Evolutionary conservation across 2,329 filamentous ascomycete genomes (phyloP).

Genomic region (Cryphonectria japonica): DNA sequence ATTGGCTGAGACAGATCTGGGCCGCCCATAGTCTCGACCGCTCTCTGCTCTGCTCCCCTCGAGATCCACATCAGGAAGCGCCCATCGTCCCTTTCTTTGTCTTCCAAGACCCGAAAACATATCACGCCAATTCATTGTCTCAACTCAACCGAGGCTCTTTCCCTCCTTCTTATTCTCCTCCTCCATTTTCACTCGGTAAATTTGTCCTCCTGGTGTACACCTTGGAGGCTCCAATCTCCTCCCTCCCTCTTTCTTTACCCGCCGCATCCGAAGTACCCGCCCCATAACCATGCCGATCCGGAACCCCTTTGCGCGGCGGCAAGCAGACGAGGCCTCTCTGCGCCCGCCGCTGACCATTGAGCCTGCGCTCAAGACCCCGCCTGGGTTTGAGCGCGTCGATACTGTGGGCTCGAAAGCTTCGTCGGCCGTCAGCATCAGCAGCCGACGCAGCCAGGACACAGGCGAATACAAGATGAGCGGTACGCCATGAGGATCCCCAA

Average conservation of each 20-base stretch:
- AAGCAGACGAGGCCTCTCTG: constrained; percentile 60
- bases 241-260: not conserved
- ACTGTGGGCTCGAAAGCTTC: constrained; percentile 66
- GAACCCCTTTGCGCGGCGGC: constrained; percentile 70
- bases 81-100: not conserved
- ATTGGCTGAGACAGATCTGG: not conserved
- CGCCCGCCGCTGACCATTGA: constrained; percentile 45
- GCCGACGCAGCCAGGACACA: constrained; percentile 61
- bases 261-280: not conserved
- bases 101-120: not conserved
- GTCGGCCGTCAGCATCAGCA: constrained; percentile 64
- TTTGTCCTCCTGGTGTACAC: not conserved
- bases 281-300: constrained; percentile 66
- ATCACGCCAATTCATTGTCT: not conserved
- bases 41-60: not conserved
- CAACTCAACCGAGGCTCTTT: not conserved
- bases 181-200: no score
- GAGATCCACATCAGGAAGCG: not conserved
- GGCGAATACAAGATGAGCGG: constrained; percentile 82
- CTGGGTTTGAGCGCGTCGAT: constrained; percentile 64
- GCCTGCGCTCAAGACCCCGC: constrained; percentile 42
- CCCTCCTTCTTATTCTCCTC: not conserved
- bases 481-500: constrained; percentile 46
- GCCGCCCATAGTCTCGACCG: not conserved
- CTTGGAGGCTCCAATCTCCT: not conserved